Conservation (phyloP, 192 early-diverging fungal genomes). For the Coemansia sp. region DNA sequence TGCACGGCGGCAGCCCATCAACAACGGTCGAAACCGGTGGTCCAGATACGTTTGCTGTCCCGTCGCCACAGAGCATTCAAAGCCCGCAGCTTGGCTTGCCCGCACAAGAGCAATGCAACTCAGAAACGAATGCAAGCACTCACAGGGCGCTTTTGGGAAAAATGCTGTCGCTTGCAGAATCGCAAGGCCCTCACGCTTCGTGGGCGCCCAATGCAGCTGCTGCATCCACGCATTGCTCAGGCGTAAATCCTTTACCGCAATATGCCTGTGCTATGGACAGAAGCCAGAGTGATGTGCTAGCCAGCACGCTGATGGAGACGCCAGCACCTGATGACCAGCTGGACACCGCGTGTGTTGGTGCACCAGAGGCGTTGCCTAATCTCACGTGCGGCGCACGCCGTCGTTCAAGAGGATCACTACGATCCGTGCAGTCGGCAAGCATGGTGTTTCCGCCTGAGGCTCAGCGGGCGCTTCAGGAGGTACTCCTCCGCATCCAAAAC, state of each 20-base stretch:
- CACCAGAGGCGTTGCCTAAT: not conserved
- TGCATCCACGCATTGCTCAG: slow-evolving; percentile 6
- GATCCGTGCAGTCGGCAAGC: not conserved
- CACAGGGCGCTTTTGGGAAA: slow-evolving; percentile 3
- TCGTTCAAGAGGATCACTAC: not conserved
- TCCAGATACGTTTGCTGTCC: slow-evolving; percentile 5
- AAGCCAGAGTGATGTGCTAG: not conserved
- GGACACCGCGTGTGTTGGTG: not conserved
- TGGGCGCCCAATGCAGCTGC: slow-evolving; percentile 1
- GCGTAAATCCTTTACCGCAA: slow-evolving; percentile 8
- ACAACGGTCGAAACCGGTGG: slow-evolving; percentile 4
- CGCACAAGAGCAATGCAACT: slow-evolving; percentile 2
- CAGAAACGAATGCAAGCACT: slow-evolving; percentile 1
- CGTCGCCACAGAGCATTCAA: slow-evolving; percentile 11
- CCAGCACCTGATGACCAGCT: not conserved
- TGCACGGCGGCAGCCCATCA: slow-evolving; percentile 7
- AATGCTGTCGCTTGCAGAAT: slow-evolving; percentile 9
- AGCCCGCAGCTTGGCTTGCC: slow-evolving; percentile 7
- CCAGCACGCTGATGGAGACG: not conserved
- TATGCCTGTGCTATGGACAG: not conserved
- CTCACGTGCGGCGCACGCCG: not conserved
- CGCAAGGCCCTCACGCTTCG: not conserved
- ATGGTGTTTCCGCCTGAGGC: slow-evolving; percentile 26
- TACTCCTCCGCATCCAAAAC: slow-evolving; percentile 22
- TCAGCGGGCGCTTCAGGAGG: slow-evolving; percentile 18